A percentile compares a stretch with the other conserved stretches of the same genome.
Conservation (phyloP, 2,329 filamentous ascomycete genomes). For the Didymella glomerata region DNA sequence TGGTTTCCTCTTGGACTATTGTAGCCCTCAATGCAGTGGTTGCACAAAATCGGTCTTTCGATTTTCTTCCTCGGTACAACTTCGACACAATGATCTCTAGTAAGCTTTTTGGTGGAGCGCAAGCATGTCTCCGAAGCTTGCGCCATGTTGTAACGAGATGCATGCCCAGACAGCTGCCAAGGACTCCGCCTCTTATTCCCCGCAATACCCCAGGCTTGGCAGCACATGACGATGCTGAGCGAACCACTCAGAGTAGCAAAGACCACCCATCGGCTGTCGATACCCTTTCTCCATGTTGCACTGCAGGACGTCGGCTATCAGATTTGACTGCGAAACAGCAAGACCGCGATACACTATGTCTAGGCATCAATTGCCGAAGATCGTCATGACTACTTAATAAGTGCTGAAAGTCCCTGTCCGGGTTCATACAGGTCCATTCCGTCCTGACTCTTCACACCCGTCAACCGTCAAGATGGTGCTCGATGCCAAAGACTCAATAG, state of each 20-base stretch:
- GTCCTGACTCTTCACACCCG: too few relatives aligned
- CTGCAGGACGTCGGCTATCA: slow-evolving; percentile 2
- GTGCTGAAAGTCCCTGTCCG: too few relatives aligned
- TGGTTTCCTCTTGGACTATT: too few relatives aligned
- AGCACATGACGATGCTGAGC: slow-evolving; percentile 3
- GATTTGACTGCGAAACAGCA: background rate
- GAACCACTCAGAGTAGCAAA: background rate
- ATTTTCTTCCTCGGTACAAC: background rate
- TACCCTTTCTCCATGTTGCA: slow-evolving; percentile 5
- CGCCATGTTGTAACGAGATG: slow-evolving; percentile 3
- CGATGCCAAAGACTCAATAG: slow-evolving; percentile 8
- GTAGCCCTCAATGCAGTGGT: too few relatives aligned
- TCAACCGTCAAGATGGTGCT: slow-evolving; percentile 1
- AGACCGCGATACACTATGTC: background rate
- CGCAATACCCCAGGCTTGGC: slow-evolving; percentile 15
- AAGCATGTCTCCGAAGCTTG: background rate
- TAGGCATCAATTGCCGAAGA: background rate
- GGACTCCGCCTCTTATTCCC: slow-evolving; percentile 13
- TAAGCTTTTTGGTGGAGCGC: background rate
- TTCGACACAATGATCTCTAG: background rate
- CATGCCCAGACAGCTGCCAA: slow-evolving; percentile 15
- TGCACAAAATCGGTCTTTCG: background rate
- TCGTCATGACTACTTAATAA: slow-evolving; percentile 3
- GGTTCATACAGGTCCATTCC: too few relatives aligned
- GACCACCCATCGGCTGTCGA: slow-evolving; percentile 3